Evolutionary conservation across 495 filamentous ascomycete species (phyloP).

Genomic region (Trichoderma asperelloides): DNA sequence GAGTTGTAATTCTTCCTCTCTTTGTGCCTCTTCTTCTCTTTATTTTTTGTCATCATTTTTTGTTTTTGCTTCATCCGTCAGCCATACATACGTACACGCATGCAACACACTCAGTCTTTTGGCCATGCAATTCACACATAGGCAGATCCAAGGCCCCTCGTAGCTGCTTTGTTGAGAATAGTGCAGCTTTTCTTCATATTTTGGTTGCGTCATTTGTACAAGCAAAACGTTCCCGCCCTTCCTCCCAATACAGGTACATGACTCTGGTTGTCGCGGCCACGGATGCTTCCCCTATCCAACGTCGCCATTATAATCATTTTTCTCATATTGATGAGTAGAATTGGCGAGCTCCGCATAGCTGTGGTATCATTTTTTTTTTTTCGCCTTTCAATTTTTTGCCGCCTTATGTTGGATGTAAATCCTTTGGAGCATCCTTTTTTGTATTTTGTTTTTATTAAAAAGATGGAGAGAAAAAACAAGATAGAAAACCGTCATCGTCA

Average conservation of each 20-base stretch:
- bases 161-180: background rate
- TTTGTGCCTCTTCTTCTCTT: background rate
- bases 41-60: background rate
- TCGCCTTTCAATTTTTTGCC: background rate
- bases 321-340: background rate
- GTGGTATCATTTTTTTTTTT: background rate
- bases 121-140: background rate
- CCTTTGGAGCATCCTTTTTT: too few species aligned
- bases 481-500: background rate
- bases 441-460: too few species aligned
- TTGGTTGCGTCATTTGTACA: background rate
- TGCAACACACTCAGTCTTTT: background rate
- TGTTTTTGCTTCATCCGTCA: background rate
- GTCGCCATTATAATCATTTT: background rate
- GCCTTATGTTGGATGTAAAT: background rate
- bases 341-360: background rate
- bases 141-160: background rate
- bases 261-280: background rate
- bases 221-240: background rate
- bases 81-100: background rate
- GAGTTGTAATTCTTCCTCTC: background rate
- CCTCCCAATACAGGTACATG: background rate
- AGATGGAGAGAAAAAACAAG: background rate
- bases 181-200: background rate
- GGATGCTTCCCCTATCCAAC: background rate